Evolutionary conservation across 202 grass and related monocot genomes (phyloP), one percentile per base, ranked within the genome.

Genomic region (Digitaria exilis): DNA sequence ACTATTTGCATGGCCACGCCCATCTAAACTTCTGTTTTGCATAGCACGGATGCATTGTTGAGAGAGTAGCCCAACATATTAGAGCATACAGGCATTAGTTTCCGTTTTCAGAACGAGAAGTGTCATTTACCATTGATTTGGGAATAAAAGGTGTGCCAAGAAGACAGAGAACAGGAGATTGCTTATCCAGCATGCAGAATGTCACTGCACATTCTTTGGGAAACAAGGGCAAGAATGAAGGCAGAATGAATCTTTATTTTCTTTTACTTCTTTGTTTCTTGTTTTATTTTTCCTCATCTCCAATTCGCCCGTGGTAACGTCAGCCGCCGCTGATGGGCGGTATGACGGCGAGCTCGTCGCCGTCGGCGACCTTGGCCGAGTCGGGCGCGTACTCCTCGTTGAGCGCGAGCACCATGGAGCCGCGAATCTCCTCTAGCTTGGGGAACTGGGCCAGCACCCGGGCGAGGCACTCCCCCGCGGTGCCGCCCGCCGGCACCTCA

Each of bases 271-370:
- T 73, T 73, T 30, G 18, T 73, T 10, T 34, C 10, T 35, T 46
- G 8, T 13, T 71, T 29, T 71, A 15, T 57, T 37, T 37, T 49
- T n/a, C n/a, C n/a, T 18, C 19, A 16, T 29, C 28, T 18, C 46
- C 44, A 51, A 22, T 28, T 35, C 5, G 30, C 5, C 15, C 17
- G 18, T 24, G 29, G 6, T 14, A n/a, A 15, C 34, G 11, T 98
- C 65, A 98, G 60, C 93, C 93, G 66, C 93, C 89, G 64, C 93
- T 99, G 69, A 96, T 94, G 5, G 91, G 93, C 49, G 91, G 96
- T 87, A 99, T 99, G 59, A 96, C 83, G 39, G 92, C 91, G 50
- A 99, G 81, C 66, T 96, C 93, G 89, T 99, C 91, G 17, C 88
- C 89, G 51, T 84, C 76, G 10, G 65, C 86, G 55, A 99, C 86